Base-by-base conservation (phyloP, 352 stramenopile species). In the Porosira glacialis region DNA sequence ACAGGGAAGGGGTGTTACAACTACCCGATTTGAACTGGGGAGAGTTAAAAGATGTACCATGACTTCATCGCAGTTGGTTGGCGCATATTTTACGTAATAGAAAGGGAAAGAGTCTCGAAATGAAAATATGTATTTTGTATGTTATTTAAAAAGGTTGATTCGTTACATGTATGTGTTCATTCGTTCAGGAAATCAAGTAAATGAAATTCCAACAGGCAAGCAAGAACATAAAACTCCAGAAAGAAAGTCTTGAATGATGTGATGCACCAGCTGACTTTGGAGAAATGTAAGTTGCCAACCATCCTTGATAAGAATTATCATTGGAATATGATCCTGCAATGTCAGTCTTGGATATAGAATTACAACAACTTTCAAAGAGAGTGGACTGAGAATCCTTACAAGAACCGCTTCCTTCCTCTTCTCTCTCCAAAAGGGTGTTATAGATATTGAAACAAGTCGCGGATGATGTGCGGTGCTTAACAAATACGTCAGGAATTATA, bases 341-440 rank as follows among this genome's bases (percentile, higher is more conserved):
- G 30, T 30, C 35, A 33, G 58, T 51, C 26, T 57, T 57, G 13
- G 21, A 56, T 27, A 41, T 44, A 55, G 53, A 39, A 22, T 59
- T 60, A 45, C 73, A 82, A 59, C 73, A 82, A 33, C 22, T 75
- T 27, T 53, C 45, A 49, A 61, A 82, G 27, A 75, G 70, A 3
- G 38, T 62, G 51, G 49, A 52, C 59, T 77, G 77, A 3, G 73
- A 78, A 21, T 71, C 56, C 33, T 59, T 39, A 17, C 73, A 82
- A 27, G 39, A 24, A 4, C 64, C 38, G 55, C 73, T 82, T n/a
- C 48, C 68, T 48, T 82, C 66, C 58, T 82, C 73, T 53, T 82
- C 73, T 65, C 61, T 66, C 43, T 64, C 56, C 13, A 56, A 52
- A 17, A 82, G 48, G 30, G 47, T 27, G 8, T 72, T 59, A 0